These are phyloP conservation scores for Phytophthora sp. DNA, from an alignment of 352 stramenopile genomes.

Conservation along the genomic window DNA sequence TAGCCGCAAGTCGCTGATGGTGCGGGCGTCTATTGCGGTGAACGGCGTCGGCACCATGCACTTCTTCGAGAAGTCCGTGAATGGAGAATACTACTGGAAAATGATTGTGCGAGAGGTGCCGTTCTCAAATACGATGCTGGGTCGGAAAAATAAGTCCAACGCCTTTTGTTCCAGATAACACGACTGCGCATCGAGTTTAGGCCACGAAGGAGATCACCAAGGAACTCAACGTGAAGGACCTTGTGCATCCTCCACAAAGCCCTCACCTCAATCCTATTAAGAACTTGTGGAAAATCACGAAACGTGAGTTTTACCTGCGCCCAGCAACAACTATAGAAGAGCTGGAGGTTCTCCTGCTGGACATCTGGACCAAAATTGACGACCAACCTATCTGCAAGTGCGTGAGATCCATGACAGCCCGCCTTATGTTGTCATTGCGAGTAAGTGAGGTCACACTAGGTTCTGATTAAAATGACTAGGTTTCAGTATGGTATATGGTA, in stretches of 20 bases:
- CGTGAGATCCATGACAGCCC: background rate
- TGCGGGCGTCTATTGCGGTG: slow-evolving; percentile 1
- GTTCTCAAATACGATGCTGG: background rate
- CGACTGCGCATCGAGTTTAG: slow-evolving; percentile 9
- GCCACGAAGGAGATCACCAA: background rate
- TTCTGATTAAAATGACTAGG: background rate
- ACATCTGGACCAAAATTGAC: background rate
- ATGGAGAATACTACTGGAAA: slow-evolving; percentile 4
- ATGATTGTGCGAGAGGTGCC: background rate
- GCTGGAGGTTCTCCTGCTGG: background rate
- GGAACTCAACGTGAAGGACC: background rate
- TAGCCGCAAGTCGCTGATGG: slow-evolving; percentile 7
- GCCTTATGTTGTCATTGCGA: background rate
- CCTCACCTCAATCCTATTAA: slow-evolving; percentile 18
- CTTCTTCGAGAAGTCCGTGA: slow-evolving; percentile 6
- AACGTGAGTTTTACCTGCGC: background rate
- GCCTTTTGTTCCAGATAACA: slow-evolving; percentile 14
- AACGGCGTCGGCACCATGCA: slow-evolving; percentile 9
- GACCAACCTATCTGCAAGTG: background rate
- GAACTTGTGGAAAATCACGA: slow-evolving; percentile 10
- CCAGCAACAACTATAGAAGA: slow-evolving; percentile 5
- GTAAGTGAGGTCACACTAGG: background rate
- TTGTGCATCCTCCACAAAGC: background rate
- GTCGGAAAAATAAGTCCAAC: background rate
- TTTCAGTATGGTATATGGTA: background rate